Conservation (phyloP, 1,139 yeast genomes). For the Saccharomycopsis hybrid region DNA sequence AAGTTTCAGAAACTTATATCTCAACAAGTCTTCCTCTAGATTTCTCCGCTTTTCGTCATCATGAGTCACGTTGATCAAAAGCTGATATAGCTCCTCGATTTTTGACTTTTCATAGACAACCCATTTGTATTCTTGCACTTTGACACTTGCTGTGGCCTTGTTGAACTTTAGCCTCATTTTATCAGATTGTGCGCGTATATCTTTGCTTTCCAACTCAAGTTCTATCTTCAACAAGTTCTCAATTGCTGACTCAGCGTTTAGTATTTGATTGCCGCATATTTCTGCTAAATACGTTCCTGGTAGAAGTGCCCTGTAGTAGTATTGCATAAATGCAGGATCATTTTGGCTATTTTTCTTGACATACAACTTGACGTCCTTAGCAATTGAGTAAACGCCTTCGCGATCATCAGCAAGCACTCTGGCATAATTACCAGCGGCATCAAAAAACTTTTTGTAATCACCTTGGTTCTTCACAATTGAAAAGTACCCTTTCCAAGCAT, state of each 20-base stretch:
- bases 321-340: slow-evolving; percentile 36
- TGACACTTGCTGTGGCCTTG: slow-evolving; percentile 19
- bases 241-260: slow-evolving; percentile 45
- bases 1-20: slow-evolving; percentile 50
- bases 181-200: slow-evolving; percentile 20
- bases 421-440: slow-evolving; percentile 36
- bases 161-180: slow-evolving; percentile 35
- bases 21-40: slow-evolving; percentile 54
- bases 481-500: slow-evolving; percentile 81
- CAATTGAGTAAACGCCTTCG: slow-evolving; percentile 39
- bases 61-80: slow-evolving; percentile 51
- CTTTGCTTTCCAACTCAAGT: slow-evolving; percentile 36
- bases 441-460: slow-evolving; percentile 43
- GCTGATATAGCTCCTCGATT: slow-evolving; percentile 47
- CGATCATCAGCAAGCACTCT: slow-evolving; percentile 33
- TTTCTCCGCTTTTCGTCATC: slow-evolving; percentile 57
- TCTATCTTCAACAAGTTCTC: slow-evolving; percentile 43
- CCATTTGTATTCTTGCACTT: slow-evolving; percentile 44
- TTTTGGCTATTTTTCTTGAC: slow-evolving; percentile 33
- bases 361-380: slow-evolving; percentile 42
- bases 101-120: slow-evolving; percentile 42
- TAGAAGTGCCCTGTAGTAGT: slow-evolving; percentile 45
- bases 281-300: slow-evolving; percentile 64
- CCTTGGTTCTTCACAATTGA: slow-evolving; percentile 33
- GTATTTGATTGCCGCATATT: slow-evolving; percentile 46